Evolutionary conservation across 2,329 filamentous ascomycete species (phyloP).

Genomic region (Exophiala aquamarina): DNA sequence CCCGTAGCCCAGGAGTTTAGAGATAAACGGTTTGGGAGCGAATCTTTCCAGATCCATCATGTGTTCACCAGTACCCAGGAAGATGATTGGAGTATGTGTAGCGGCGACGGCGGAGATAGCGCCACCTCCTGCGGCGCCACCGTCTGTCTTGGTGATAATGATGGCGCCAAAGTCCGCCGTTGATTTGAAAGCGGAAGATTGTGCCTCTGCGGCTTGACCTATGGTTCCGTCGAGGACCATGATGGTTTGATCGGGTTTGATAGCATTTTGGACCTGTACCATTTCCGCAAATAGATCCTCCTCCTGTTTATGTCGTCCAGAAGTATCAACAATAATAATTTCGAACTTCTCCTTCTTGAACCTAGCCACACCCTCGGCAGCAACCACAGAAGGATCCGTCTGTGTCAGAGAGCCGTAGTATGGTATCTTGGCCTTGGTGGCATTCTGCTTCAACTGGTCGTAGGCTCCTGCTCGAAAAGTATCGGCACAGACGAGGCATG

Average conservation of each 20-base stretch:
- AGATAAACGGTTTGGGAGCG: constrained; percentile 87
- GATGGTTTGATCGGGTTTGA: constrained; percentile 92
- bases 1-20: constrained; percentile 93
- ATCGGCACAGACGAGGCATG: constrained; percentile 93
- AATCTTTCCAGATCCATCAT: constrained; percentile 94
- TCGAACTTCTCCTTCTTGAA: constrained; percentile 99
- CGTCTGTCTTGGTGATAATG: constrained; percentile 98
- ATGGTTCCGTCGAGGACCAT: constrained; percentile 98
- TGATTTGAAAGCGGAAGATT: constrained; percentile 95
- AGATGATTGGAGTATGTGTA: constrained; percentile 94
- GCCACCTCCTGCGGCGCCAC: constrained; percentile 90
- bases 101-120: constrained; percentile 97
- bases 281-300: constrained; percentile 95
- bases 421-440: constrained; percentile 97
- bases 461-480: constrained; percentile 98
- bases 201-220: constrained; percentile 90
- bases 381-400: constrained; percentile 91
- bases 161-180: constrained; percentile 96
- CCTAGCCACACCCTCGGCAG: constrained; percentile 93
- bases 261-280: constrained; percentile 90
- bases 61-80: constrained; percentile 96
- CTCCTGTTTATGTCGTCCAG: constrained; percentile 91
- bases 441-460: constrained; percentile 98
- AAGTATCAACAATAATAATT: constrained; percentile 97
- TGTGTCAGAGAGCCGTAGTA: constrained; percentile 97